These are phyloP conservation scores for Rhytidhysteron rufulum DNA, from an alignment of 2,329 filamentous ascomycete species.

Conservation along the genomic window DNA sequence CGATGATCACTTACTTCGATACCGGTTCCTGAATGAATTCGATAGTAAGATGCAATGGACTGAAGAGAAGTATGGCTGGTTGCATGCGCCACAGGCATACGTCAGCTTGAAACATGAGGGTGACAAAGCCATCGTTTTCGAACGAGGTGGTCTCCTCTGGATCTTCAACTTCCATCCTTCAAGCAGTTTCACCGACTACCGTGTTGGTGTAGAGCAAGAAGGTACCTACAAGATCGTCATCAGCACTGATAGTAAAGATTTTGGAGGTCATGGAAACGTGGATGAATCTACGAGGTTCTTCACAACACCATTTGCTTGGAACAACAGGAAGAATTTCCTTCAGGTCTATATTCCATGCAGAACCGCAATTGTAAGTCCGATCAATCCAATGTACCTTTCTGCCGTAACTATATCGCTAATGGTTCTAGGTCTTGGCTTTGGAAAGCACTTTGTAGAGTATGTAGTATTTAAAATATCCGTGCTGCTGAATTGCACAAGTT, in stretches of 20 bases:
- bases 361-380: slow-evolving; percentile 68
- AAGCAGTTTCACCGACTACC: slow-evolving; percentile 84
- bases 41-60: slow-evolving; percentile 85
- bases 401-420: slow-evolving; percentile 6
- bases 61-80: slow-evolving; percentile 88
- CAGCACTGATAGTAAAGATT: slow-evolving; percentile 71
- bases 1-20: slow-evolving; percentile 80
- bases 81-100: slow-evolving; percentile 80
- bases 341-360: slow-evolving; percentile 87
- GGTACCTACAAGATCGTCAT: slow-evolving; percentile 87
- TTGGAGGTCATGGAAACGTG: slow-evolving; percentile 76
- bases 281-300: slow-evolving; percentile 83
- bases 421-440: slow-evolving; percentile 20
- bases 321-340: slow-evolving; percentile 81
- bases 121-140: slow-evolving; percentile 95
- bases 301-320: slow-evolving; percentile 88
- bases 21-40: slow-evolving; percentile 89
- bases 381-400: background rate
- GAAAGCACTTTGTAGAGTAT: slow-evolving; percentile 25
- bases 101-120: slow-evolving; percentile 89
- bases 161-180: slow-evolving; percentile 94
- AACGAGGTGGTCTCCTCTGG: slow-evolving; percentile 84
- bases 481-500: background rate
- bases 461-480: too few relatives aligned
- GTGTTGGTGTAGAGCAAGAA: slow-evolving; percentile 77